Conservation (phyloP, 306 rosid genomes). For the Oemleria cerasiformis region DNA sequence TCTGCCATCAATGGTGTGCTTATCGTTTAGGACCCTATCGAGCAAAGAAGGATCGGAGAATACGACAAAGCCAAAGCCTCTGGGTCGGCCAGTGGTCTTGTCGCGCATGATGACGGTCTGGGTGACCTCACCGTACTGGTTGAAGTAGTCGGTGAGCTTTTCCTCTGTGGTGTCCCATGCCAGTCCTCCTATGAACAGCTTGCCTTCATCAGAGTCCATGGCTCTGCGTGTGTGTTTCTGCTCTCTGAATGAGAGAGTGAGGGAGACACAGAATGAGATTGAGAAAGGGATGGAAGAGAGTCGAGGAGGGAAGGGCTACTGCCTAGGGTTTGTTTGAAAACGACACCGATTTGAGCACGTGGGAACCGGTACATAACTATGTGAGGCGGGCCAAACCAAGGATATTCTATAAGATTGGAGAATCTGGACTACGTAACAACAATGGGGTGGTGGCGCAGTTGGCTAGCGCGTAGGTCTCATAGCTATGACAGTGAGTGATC, state of each 20-base stretch:
- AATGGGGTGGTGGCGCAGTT: slow-evolving; percentile 70
- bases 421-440: fast-evolving
- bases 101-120: slow-evolving; percentile 62
- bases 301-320: slow-evolving; percentile 12
- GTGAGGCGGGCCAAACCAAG: background rate
- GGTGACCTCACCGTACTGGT: slow-evolving; percentile 49
- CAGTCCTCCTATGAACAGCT: slow-evolving; percentile 59
- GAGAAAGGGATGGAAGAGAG: background rate
- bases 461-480: slow-evolving; percentile 88
- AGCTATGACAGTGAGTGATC: slow-evolving; percentile 48
- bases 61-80: slow-evolving; percentile 63
- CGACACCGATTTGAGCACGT: slow-evolving; percentile 21
- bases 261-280: background rate
- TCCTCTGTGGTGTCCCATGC: slow-evolving; percentile 70
- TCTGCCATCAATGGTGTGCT: slow-evolving; percentile 62
- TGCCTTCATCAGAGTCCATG: slow-evolving; percentile 64
- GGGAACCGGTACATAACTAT: background rate
- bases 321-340: slow-evolving; percentile 31
- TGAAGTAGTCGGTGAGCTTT: slow-evolving; percentile 46
- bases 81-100: slow-evolving; percentile 54
- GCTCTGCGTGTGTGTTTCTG: slow-evolving; percentile 8
- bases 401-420: background rate
- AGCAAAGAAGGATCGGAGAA: slow-evolving; percentile 59
- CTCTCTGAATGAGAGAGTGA: slow-evolving; percentile 18
- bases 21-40: slow-evolving; percentile 46